Conservation (phyloP, 148 eudicot species). For the Rhododendron williamsianum region DNA sequence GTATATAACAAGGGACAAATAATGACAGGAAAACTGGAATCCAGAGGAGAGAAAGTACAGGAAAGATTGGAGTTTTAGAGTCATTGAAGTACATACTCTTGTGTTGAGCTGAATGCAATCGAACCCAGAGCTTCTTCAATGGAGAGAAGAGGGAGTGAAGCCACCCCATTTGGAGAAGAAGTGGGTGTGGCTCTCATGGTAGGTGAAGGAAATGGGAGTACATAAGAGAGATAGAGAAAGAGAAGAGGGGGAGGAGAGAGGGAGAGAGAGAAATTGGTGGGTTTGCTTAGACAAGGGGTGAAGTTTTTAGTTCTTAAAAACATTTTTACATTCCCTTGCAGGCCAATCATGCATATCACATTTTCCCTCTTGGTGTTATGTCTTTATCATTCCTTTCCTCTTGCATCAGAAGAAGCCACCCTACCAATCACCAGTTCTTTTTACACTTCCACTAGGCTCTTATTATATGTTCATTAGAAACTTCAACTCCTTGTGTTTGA, state of each 20-base stretch:
- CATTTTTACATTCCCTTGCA: conserved; percentile 35
- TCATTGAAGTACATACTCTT: conserved; percentile 46
- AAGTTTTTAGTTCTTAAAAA: conserved; percentile 27
- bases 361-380: conserved; percentile 44
- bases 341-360: conserved; percentile 41
- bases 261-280: conserved; percentile 13
- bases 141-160: conserved; percentile 87
- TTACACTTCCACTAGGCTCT: conserved; percentile 23
- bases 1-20: neutral
- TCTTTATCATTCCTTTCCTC: conserved; percentile 48
- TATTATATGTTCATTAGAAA: neutral
- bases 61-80: neutral
- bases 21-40: neutral
- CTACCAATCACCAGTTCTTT: conserved; percentile 33
- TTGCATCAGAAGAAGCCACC: conserved; percentile 46
- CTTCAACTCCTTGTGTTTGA: neutral
- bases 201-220: conserved; percentile 26
- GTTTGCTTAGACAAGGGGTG: conserved; percentile 85
- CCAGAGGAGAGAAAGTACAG: neutral
- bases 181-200: conserved; percentile 46
- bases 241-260: conserved; percentile 2
- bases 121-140: conserved; percentile 75
- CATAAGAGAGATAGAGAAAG: conserved; percentile 11
- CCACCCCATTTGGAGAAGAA: conserved; percentile 73
- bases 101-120: conserved; percentile 47